Conservation (phyloP, 1,139 yeast genomes). For the Zhuliangozyma blackwelliae region DNA sequence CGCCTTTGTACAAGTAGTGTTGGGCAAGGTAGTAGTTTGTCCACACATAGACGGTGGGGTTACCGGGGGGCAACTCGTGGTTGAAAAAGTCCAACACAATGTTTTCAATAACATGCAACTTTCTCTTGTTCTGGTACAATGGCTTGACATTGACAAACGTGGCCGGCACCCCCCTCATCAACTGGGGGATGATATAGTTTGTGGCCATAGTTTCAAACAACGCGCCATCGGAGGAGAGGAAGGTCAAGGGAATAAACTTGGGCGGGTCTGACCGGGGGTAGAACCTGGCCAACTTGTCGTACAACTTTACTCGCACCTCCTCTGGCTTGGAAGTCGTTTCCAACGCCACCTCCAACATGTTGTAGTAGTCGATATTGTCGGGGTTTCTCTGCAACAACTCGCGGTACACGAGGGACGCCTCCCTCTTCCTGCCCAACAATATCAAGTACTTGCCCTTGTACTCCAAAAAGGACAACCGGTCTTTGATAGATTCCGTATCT, state of each 20-base stretch:
- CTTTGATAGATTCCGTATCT: conserved; percentile 54
- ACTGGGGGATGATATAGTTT: conserved; percentile 55
- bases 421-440: conserved; percentile 39
- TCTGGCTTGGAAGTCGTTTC: conserved; percentile 34
- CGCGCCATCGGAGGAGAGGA: conserved; percentile 51
- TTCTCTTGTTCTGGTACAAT: conserved; percentile 52
- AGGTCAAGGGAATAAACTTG: conserved; percentile 69
- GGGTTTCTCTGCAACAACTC: conserved; percentile 80
- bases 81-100: conserved; percentile 50
- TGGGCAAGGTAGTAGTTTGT: conserved; percentile 77
- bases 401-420: conserved; percentile 69
- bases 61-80: conserved; percentile 19
- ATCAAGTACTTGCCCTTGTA: conserved; percentile 58
- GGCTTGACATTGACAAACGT: conserved; percentile 84
- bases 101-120: conserved; percentile 47
- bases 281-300: conserved; percentile 57
- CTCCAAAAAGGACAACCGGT: conserved; percentile 61
- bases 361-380: conserved; percentile 66
- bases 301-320: conserved; percentile 49
- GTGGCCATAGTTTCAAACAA: conserved; percentile 42
- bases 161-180: conserved; percentile 85
- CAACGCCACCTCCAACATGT: conserved; percentile 60
- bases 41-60: conserved; percentile 68
- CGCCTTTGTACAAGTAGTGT: conserved; percentile 58
- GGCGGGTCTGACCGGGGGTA: conserved; percentile 89